Conservation (phyloP, 1,284 basidiomycete species). For the Moniliella sp. region DNA sequence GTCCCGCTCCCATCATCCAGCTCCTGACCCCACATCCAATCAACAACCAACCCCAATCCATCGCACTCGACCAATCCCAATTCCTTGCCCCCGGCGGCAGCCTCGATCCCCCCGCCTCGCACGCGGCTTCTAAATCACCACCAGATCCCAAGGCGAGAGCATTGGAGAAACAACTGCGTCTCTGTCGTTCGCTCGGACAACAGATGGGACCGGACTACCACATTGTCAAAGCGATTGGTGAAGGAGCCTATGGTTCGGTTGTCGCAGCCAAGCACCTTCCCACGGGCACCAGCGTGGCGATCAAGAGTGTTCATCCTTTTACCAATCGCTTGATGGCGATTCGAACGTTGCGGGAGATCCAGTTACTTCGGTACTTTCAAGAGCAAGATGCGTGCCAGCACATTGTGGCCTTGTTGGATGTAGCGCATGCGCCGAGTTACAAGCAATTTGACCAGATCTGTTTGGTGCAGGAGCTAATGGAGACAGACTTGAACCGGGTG, state of each 20-base stretch:
- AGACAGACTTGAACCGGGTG: slow-evolving; percentile 59
- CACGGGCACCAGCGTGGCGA: slow-evolving; percentile 60
- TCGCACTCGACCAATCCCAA: too few species aligned
- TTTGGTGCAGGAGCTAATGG: slow-evolving; percentile 56
- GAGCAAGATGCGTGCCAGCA: slow-evolving; percentile 7
- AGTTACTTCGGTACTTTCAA: slow-evolving; percentile 6
- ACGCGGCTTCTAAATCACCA: too few species aligned
- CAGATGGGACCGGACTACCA: slow-evolving; percentile 24
- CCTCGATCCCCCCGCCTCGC: too few species aligned
- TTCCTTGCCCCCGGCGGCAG: too few species aligned
- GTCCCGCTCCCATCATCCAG: too few species aligned
- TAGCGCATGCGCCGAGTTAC: slow-evolving; percentile 9
- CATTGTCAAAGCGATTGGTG: slow-evolving; percentile 42
- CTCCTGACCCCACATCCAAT: too few species aligned
- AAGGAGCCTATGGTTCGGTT: slow-evolving; percentile 92
- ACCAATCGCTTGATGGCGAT: slow-evolving; percentile 24
- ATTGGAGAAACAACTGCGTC: too few species aligned
- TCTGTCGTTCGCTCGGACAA: too few species aligned
- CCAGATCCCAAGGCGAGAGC: too few species aligned
- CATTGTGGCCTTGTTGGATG: slow-evolving; percentile 13
- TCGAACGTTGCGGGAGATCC: slow-evolving; percentile 8
- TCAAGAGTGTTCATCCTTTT: slow-evolving; percentile 47
- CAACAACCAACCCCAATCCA: too few species aligned
- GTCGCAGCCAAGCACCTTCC: slow-evolving; percentile 43
- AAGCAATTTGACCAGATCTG: slow-evolving; percentile 17